These are phyloP conservation scores for Penicillium hesseltinei DNA, from an alignment of 2,329 filamentous ascomycete species.

Conservation along the genomic window DNA sequence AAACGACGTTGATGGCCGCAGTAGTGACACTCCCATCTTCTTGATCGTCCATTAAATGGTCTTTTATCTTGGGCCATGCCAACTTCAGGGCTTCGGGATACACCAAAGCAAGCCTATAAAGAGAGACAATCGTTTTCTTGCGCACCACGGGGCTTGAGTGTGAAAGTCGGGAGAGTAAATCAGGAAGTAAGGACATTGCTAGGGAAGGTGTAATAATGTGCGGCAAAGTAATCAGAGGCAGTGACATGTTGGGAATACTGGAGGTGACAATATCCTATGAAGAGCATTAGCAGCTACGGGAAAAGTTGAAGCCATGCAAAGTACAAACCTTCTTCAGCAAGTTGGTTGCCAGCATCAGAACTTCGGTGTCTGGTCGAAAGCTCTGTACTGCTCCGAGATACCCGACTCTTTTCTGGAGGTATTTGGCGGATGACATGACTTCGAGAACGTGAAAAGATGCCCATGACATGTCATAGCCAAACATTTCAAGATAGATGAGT, in stretches of 20 bases:
- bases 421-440: slow-evolving; percentile 96
- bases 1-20: slow-evolving; percentile 94
- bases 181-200: slow-evolving; percentile 82
- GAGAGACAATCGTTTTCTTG: slow-evolving; percentile 93
- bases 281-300: slow-evolving; percentile 14
- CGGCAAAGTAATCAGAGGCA: slow-evolving; percentile 86
- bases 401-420: slow-evolving; percentile 90
- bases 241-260: slow-evolving; percentile 72
- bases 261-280: slow-evolving; percentile 59
- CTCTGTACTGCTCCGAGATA: slow-evolving; percentile 95
- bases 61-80: slow-evolving; percentile 97
- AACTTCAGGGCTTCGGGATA: slow-evolving; percentile 90
- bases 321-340: slow-evolving; percentile 77
- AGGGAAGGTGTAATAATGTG: slow-evolving; percentile 92
- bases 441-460: slow-evolving; percentile 97
- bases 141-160: slow-evolving; percentile 83
- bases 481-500: slow-evolving; percentile 97
- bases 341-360: slow-evolving; percentile 96
- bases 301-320: not conserved
- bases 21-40: slow-evolving; percentile 93
- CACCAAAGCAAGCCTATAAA: slow-evolving; percentile 91
- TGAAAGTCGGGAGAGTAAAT: slow-evolving; percentile 79
- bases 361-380: slow-evolving; percentile 92
- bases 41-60: slow-evolving; percentile 80
- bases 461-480: slow-evolving; percentile 99